Conservation (phyloP, 139 green algal genomes). For the Coelastrella sp. region DNA sequence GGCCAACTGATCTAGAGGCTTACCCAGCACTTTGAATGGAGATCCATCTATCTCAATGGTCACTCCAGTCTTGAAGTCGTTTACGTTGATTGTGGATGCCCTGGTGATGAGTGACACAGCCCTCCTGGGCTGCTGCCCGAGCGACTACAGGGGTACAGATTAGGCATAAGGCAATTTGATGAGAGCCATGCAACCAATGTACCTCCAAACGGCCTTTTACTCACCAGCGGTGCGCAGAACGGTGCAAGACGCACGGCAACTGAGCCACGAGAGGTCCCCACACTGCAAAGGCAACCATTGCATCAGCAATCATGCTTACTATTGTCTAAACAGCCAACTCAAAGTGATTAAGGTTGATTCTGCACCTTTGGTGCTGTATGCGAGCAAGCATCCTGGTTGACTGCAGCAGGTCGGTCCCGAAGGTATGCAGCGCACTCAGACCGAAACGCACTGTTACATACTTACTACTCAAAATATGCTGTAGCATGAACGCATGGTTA, state of each 20-base stretch:
- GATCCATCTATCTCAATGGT: slow-evolving; percentile 90
- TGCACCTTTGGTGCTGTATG: slow-evolving; percentile 7
- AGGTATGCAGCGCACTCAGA: too few relatives aligned
- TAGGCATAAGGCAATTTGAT: too few relatives aligned
- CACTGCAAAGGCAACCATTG: slow-evolving; percentile 10
- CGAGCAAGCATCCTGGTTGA: slow-evolving; percentile 19
- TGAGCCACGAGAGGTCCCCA: neutral
- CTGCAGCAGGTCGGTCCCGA: neutral
- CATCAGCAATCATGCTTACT: neutral
- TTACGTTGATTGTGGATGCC: slow-evolving; percentile 72
- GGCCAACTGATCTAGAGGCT: neutral
- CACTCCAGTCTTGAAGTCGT: slow-evolving; percentile 96
- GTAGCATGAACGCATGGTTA: neutral
- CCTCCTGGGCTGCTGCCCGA: neutral
- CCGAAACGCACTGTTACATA: too few relatives aligned
- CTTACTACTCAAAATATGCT: too few relatives aligned
- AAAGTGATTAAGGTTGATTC: too few relatives aligned
- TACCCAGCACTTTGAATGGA: slow-evolving; percentile 84
- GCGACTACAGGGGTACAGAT: neutral
- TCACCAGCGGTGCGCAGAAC: neutral
- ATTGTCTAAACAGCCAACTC: too few relatives aligned
- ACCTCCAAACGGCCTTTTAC: too few relatives aligned
- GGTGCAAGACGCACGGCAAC: slow-evolving; percentile 9
- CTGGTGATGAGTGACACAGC: slow-evolving; percentile 19
- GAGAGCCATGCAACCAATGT: too few relatives aligned